phyloP scores from a whole-genome alignment of 371 early-diverging fungal genomes.

The Mucor mucedo region DNA sequence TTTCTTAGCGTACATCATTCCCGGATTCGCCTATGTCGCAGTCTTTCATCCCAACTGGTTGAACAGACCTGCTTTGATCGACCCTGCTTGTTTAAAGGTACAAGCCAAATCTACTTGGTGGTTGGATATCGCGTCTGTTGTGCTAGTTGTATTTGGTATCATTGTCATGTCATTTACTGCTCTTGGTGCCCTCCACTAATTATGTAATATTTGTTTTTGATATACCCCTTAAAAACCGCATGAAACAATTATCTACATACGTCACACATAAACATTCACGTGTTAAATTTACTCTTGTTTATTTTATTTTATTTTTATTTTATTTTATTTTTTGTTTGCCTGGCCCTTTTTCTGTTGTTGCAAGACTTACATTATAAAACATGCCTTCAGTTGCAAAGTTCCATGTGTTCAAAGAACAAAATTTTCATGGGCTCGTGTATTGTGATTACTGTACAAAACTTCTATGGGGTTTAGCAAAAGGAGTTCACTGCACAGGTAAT shows the following conservation, averaged over 20 bases:
- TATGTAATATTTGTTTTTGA: not conserved
- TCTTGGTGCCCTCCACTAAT: slow-evolving; percentile 15
- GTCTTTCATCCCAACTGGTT: slow-evolving; percentile 34
- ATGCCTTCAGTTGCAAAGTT: slow-evolving; percentile 39
- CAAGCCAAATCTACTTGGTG: slow-evolving; percentile 24
- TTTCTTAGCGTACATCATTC: slow-evolving; percentile 63
- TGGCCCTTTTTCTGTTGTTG: not conserved
- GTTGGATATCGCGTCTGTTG: slow-evolving; percentile 31
- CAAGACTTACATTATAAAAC: not conserved
- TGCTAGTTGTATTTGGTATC: slow-evolving; percentile 28
- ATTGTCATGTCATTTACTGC: slow-evolving; percentile 31
- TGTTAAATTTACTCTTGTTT: slow-evolving; percentile 2
- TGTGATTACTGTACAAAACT: slow-evolving; percentile 64
- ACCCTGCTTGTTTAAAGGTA: slow-evolving; percentile 1
- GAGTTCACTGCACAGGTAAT: slow-evolving; percentile 58
- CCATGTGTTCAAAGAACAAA: slow-evolving; percentile 54
- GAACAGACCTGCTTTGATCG: too few relatives aligned
- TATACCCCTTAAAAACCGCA: not conserved
- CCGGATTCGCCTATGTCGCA: slow-evolving; percentile 52
- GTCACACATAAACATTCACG: not conserved
- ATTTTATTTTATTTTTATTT: slow-evolving; percentile 11
- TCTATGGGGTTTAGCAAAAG: slow-evolving; percentile 64
- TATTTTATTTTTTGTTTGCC: slow-evolving; percentile 2
- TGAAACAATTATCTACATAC: not conserved
- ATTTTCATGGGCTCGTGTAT: slow-evolving; percentile 60